Evolutionary conservation across 495 filamentous ascomycete genomes (phyloP).

Genomic region (Trichoderma orchidacearum): DNA sequence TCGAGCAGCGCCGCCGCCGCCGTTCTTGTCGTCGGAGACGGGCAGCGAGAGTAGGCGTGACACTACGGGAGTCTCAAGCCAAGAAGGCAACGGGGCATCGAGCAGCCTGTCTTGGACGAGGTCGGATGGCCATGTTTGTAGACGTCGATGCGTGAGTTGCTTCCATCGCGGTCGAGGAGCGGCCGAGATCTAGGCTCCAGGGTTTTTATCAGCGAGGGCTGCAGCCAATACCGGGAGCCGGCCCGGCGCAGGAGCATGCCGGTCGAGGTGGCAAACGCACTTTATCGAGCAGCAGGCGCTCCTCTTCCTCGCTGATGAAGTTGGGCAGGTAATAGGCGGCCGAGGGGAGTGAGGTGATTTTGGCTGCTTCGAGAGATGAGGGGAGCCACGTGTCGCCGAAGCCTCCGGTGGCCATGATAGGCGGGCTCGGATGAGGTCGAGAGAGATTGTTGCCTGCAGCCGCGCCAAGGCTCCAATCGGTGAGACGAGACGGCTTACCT

Average conservation of each 20-base stretch:
- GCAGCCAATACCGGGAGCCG: not conserved
- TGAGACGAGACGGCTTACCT: too few relatives aligned
- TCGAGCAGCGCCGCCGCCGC: conserved; percentile 7
- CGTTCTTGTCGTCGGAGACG: conserved; percentile 12
- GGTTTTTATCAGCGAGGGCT: conserved; percentile 7
- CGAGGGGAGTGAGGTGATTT: conserved; percentile 45
- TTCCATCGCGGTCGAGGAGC: conserved; percentile 76
- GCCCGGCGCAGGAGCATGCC: not conserved
- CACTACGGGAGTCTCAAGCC: conserved; percentile 61
- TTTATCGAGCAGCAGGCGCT: conserved; percentile 55
- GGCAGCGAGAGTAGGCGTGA: conserved; percentile 45
- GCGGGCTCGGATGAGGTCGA: not conserved
- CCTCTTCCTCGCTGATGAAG: conserved; percentile 71
- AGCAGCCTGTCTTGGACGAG: conserved; percentile 65
- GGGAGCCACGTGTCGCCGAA: conserved; percentile 14
- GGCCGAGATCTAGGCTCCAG: conserved; percentile 25
- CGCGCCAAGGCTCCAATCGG: not conserved
- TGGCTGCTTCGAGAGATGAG: conserved; percentile 31
- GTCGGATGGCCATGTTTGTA: conserved; percentile 81
- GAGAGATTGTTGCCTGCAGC: not conserved
- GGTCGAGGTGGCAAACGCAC: conserved; percentile 18
- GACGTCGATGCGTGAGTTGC: conserved; percentile 65
- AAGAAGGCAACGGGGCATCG: conserved; percentile 57
- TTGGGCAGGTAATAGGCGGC: conserved; percentile 76
- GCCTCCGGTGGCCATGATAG: conserved; percentile 4